Base-by-base conservation (phyloP, 495 filamentous ascomycete genomes). In the Penicillium crystallinum region DNA sequence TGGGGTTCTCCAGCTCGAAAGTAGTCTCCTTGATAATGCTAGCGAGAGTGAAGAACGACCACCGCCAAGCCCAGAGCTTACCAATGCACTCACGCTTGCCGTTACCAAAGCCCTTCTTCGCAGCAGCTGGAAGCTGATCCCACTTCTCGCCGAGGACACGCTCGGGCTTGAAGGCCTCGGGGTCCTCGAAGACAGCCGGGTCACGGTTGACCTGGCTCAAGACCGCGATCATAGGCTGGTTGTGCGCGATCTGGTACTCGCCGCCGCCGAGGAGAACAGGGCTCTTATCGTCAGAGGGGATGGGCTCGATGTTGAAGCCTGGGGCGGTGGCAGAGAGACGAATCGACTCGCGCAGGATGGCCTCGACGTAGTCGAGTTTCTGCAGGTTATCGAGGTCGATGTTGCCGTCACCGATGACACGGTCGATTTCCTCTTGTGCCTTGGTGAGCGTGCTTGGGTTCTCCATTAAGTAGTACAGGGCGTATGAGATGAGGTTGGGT, bases 51-150 rank as follows among this genome's bases (percentile, higher is more conserved):
- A 70, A 62, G 54, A 76, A 53, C 23, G 66, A 69, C 76, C 76
- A 79, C 57, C 86, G 78, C 81, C 78, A 83, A 4, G 86, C 86
- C 72, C 82, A 86, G 53, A 79, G 63, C 56, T 76, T 79, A 5
- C 85, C 86, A 39, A 84, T 78, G 52, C 86, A 89, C 55, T 77
- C 76, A 33, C 86, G 64, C 72, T 83, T 83, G 17, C 86, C 86
- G 52, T 87, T 88, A 2, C 86, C 86, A 48, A 86, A 89, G 33
- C 73, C 74, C 56, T 85, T 87, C 79, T 83, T 86, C 7, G 80
- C 81, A 0, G 72, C 79, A 5, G 64, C 53, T 0, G 84, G 84
- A 35, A 88, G 61, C 19, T 61, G 66, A 9, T 83, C 79, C 61
- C 84, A 88, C 14, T 73, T 68, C 54, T 86, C 80, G 27, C 82